Conservation (phyloP, 1,284 basidiomycete genomes). For the Cerioporus squamosus region DNA sequence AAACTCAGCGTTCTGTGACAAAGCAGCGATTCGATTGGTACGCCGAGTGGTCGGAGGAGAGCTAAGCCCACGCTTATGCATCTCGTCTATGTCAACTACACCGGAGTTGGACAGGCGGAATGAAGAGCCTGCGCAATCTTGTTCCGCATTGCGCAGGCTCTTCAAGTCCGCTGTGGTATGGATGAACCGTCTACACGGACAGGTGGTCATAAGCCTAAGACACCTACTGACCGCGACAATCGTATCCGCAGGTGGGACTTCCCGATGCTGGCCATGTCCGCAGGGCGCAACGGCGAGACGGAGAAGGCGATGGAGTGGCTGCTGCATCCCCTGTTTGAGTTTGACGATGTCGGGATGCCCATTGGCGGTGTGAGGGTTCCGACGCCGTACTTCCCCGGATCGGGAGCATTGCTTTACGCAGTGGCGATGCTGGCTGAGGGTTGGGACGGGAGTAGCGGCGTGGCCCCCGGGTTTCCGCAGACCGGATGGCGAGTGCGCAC, state of each 20-base stretch:
- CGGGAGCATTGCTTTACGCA: conserved; percentile 54
- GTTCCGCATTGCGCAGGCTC: too few species aligned
- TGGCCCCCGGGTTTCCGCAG: conserved; percentile 52
- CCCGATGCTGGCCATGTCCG: conserved; percentile 65
- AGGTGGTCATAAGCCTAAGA: background rate
- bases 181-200: background rate
- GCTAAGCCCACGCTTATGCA: too few species aligned
- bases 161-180: background rate
- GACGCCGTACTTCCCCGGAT: conserved; percentile 64
- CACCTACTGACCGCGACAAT: too few species aligned
- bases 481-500: conserved; percentile 49
- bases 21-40: too few species aligned
- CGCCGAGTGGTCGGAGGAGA: too few species aligned
- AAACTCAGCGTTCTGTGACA: too few species aligned
- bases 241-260: conserved; percentile 55
- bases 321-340: conserved; percentile 55
- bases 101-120: too few species aligned
- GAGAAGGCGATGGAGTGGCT: conserved; percentile 59
- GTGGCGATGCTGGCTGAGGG: conserved; percentile 61
- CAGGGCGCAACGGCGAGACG: conserved; percentile 54
- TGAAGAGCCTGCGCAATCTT: too few species aligned
- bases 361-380: conserved; percentile 60
- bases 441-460: conserved; percentile 51
- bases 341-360: conserved; percentile 66
- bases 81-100: too few species aligned